Conservation (phyloP, 352 stramenopile genomes). For the Phytophthora vignae region DNA sequence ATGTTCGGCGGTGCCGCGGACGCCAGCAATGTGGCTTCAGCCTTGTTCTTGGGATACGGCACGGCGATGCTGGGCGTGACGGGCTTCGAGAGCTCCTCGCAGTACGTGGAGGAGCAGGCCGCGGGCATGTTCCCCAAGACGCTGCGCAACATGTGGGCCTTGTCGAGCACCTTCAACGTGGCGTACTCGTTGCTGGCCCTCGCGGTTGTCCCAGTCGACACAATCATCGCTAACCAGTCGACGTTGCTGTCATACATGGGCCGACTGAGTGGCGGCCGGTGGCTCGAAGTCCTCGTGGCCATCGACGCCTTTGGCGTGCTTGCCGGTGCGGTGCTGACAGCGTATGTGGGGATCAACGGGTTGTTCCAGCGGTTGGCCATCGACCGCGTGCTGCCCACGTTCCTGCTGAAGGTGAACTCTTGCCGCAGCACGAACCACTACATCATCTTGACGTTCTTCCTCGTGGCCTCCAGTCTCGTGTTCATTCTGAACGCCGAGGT, state of each 20-base stretch:
- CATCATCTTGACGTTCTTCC: slow-evolving; percentile 84
- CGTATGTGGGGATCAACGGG: slow-evolving; percentile 84
- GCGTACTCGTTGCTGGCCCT: slow-evolving; percentile 68
- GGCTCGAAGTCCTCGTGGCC: slow-evolving; percentile 55
- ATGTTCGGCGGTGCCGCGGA: slow-evolving; percentile 57
- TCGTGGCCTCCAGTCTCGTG: slow-evolving; percentile 75
- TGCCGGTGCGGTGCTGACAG: slow-evolving; percentile 84
- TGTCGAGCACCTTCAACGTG: slow-evolving; percentile 88
- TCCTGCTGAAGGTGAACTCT: slow-evolving; percentile 67
- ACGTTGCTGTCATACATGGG: slow-evolving; percentile 75
- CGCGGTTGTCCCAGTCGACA: slow-evolving; percentile 76
- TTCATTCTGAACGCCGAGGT: slow-evolving; percentile 85
- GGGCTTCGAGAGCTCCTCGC: slow-evolving; percentile 89
- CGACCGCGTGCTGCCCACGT: slow-evolving; percentile 71
- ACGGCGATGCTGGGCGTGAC: slow-evolving; percentile 89
- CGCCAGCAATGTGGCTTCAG: slow-evolving; percentile 47
- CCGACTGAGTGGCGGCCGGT: slow-evolving; percentile 48
- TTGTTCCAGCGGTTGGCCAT: slow-evolving; percentile 84
- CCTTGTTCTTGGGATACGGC: slow-evolving; percentile 77
- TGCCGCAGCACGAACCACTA: slow-evolving; percentile 83
- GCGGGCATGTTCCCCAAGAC: slow-evolving; percentile 80
- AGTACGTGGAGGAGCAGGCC: slow-evolving; percentile 91
- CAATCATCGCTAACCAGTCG: slow-evolving; percentile 69
- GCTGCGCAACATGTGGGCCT: slow-evolving; percentile 83
- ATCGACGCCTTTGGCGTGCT: slow-evolving; percentile 93